A percentile compares a stretch with the other conserved stretches of the same genome.
phyloP scores from a whole-genome alignment of 2,329 filamentous ascomycete genomes.

The Pseudofabraea citricarpa region DNA sequence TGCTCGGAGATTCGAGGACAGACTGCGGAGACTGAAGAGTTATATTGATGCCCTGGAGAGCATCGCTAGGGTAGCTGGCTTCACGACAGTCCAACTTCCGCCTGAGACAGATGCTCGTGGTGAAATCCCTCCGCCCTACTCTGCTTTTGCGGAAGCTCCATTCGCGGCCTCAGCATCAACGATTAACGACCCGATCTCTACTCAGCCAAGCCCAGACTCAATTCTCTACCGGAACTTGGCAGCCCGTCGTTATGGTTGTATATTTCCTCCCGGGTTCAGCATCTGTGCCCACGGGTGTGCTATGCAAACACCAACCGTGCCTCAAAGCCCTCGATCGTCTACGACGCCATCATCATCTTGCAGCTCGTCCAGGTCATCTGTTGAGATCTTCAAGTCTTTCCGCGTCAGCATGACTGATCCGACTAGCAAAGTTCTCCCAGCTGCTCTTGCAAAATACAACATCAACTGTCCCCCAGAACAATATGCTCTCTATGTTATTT shows the following conservation, averaged over 20 bases:
- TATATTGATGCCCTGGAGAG: conserved; percentile 18
- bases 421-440: conserved; percentile 61
- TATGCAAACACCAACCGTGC: neutral
- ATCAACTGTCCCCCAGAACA: conserved; percentile 64
- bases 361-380: conserved; percentile 13
- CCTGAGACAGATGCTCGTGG: neutral
- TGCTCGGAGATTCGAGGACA: conserved; percentile 17
- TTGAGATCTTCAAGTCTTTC: conserved; percentile 63
- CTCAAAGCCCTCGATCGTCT: neutral
- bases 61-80: conserved; percentile 12
- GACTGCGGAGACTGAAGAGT: conserved; percentile 13
- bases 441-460: conserved; percentile 64
- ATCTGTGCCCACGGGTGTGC: neutral
- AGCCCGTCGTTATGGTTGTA: neutral
- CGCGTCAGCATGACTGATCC: conserved; percentile 64
- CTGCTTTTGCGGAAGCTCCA: neutral
- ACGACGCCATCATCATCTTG: neutral
- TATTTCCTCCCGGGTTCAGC: neutral
- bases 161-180: neutral
- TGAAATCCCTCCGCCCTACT: neutral
- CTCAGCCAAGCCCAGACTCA: neutral
- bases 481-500: conserved; percentile 64
- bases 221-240: neutral
- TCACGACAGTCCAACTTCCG: neutral
- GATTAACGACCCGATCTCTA: neutral